Base-by-base conservation (phyloP, 345 rosid species). In the Corchorus olitorius region DNA sequence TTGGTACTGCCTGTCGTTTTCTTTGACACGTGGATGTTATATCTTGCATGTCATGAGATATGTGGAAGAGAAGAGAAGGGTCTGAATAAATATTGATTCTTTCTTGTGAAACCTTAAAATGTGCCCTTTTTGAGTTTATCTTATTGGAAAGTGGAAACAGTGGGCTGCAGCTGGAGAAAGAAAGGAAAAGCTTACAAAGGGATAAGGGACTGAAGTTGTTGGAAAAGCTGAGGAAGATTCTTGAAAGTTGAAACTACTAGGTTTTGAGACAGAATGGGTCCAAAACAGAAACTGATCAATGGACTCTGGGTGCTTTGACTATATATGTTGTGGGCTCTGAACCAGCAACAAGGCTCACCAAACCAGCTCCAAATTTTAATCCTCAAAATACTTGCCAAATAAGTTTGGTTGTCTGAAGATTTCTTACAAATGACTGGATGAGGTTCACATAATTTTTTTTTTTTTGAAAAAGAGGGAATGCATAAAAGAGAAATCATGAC, bases 201-300 rank as follows among this genome's bases (percentile, higher is more conserved):
- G 27, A 12, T 20, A 5, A 9, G 35, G 71, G 27, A n/a, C 19
- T 55, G 27, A 55, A 37, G 12, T n/a, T 56, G 34, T 39, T 39
- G 43, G 43, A 3, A 4, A 48, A 22, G 43, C 6, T 3, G 9
- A 7, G 20, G 75, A 72, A 72, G 75, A 19, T 20, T 58, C 65
- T 19, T 20, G 65, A 58, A 72, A 41, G 54, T 19, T 20, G 65
- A 58, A 72, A 41, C 15, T 41, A 72, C 37, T 56, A 56, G 75
- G 75, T 58, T 69, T 8, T 33, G 14, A 16, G 73, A 69, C 59
- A 69, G 17, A 16, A 50, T 8, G 41, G 34, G 59, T 49, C 73
- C 41, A 69, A 27, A 69, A 37, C 2, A 55, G 9, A 2, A 39
- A 6, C 43, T 39, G 43, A 39, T 39, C 6, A 3, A 3, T 39